Evolutionary conservation across 805 yeast species (phyloP).

Genomic region (Lachancea meyersii): DNA sequence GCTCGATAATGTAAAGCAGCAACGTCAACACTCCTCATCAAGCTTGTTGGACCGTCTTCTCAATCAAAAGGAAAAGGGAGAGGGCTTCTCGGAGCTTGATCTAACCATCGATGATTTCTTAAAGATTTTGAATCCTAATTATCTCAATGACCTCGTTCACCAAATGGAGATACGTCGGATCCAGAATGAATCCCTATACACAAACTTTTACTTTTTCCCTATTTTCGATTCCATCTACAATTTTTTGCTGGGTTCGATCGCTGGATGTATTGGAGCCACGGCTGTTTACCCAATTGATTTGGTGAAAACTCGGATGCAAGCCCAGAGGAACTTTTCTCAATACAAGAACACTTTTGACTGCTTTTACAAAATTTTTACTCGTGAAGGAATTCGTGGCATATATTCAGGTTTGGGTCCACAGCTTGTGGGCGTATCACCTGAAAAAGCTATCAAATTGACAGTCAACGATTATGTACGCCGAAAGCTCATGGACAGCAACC

Average conservation of each 20-base stretch:
- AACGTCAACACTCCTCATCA: slow-evolving; percentile 5
- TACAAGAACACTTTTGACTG: slow-evolving; percentile 85
- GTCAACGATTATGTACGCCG: slow-evolving; percentile 85
- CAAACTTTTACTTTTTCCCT: slow-evolving; percentile 43
- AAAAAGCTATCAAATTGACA: slow-evolving; percentile 92
- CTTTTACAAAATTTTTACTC: slow-evolving; percentile 62
- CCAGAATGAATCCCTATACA: slow-evolving; percentile 27
- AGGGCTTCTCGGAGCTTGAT: slow-evolving; percentile 19
- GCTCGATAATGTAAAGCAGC: slow-evolving; percentile 7
- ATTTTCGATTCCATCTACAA: slow-evolving; percentile 84
- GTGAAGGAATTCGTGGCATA: slow-evolving; percentile 79
- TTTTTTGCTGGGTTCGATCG: slow-evolving; percentile 84
- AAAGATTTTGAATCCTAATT: slow-evolving; percentile 38
- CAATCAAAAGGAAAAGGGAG: slow-evolving; percentile 11
- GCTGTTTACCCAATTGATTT: slow-evolving; percentile 94
- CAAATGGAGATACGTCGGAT: slow-evolving; percentile 26
- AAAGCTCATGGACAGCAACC: slow-evolving; percentile 48
- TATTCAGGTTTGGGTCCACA: slow-evolving; percentile 94
- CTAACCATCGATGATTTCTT: slow-evolving; percentile 37
- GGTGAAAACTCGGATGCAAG: slow-evolving; percentile 96
- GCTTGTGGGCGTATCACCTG: slow-evolving; percentile 95
- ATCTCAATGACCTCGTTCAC: slow-evolving; percentile 32
- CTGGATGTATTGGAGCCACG: slow-evolving; percentile 98
- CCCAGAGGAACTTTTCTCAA: slow-evolving; percentile 66
- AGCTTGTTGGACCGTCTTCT: slow-evolving; percentile 19